These are phyloP conservation scores for Aureobasidium sp. DNA, from an alignment of 2,329 filamentous ascomycete genomes.

Conservation along the genomic window DNA sequence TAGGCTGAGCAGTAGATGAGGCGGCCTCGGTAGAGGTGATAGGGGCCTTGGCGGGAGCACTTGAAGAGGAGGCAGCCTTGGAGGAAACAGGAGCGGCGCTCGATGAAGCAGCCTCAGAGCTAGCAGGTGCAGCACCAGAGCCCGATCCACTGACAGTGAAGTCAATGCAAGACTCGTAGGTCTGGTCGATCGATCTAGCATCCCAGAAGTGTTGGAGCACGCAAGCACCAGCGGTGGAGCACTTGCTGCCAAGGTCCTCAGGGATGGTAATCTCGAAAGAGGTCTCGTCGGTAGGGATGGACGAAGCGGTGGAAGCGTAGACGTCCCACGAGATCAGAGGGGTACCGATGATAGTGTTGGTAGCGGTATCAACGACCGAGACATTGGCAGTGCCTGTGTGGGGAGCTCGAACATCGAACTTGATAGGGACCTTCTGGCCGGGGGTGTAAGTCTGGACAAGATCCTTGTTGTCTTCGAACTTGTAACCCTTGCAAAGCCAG, in stretches of 20 bases:
- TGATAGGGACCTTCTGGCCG: slow-evolving; percentile 42
- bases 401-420: slow-evolving; percentile 44
- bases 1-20: slow-evolving; percentile 1
- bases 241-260: slow-evolving; percentile 39
- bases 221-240: slow-evolving; percentile 43
- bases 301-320: slow-evolving; percentile 45
- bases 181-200: slow-evolving; percentile 49
- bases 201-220: slow-evolving; percentile 60
- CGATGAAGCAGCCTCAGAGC: slow-evolving; percentile 1
- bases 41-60: slow-evolving; percentile 1
- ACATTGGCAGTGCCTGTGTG: slow-evolving; percentile 53
- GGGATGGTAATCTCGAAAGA: slow-evolving; percentile 50
- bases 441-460: slow-evolving; percentile 47
- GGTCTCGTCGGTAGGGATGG: slow-evolving; percentile 40
- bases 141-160: slow-evolving; percentile 39
- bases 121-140: slow-evolving; percentile 13
- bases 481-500: slow-evolving; percentile 53
- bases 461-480: slow-evolving; percentile 48
- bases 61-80: neutral
- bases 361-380: slow-evolving; percentile 48
- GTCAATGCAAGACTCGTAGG: slow-evolving; percentile 57
- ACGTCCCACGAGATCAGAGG: slow-evolving; percentile 49
- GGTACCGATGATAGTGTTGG: slow-evolving; percentile 46
- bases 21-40: neutral
- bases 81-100: neutral